Evolutionary conservation across 2,329 filamentous ascomycete species (phyloP), one percentile per base, ranked within the genome.

Genomic region (Phyllosticta citriasiana): DNA sequence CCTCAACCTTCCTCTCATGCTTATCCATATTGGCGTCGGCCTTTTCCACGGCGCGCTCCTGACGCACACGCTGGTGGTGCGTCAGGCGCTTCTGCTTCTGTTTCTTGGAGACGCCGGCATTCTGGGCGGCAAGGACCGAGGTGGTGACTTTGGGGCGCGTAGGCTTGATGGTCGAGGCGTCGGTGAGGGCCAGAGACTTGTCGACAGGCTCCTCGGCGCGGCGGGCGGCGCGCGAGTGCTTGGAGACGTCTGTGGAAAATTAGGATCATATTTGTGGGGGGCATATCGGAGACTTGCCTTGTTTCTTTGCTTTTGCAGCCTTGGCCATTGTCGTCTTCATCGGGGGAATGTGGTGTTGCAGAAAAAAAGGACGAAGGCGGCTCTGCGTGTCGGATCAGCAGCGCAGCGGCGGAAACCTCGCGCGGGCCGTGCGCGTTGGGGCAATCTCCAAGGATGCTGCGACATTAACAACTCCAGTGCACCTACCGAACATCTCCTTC

Each of bases 141-240:
- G 69, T 69, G 57, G 72, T 69, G 57, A 67, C 50, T 9, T 69
- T 64, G 64, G 69, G 66, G 63, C 67, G 60, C 6, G 64, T 60
- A 4, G 67, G 70, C 14, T 69, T 58, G n/a, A 66, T 65, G 5
- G 72, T 70, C 59, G 69, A 67, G 12, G 68, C 74, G 47, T 83
- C 76, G n/a, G 26, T 50, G 52, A 62, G 55, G 70, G 87, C 88
- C 24, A 89, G 78, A 6, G 86, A 88, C 74, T 88, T 88, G 79
- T 89, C 86, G 53, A 83, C 82, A 26, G 88, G 86, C 3, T 87
- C 88, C 16, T 84, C 84, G 55, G 85, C 88, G 65, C 89, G 85
- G 69, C 88, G 84, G 51, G 88, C 87, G 62, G 87, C 88, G 65
- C 89, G 87, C 59, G 89, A 92, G 77, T 87, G 88, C 62, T 84